Base-by-base conservation (phyloP, 345 rosid species). In the Eucalyptus globulus region DNA sequence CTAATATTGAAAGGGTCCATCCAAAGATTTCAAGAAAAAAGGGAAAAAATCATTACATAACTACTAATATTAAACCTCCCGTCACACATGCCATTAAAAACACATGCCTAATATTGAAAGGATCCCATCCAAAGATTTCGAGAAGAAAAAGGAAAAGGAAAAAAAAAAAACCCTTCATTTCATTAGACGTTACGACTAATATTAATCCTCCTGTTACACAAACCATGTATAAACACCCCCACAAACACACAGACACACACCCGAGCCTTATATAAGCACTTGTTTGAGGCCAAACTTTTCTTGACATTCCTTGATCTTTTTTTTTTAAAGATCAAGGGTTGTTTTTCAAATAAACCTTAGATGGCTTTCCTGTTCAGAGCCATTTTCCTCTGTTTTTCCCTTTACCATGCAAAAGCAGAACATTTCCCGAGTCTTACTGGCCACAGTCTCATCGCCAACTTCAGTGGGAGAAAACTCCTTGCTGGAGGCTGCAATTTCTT, bases 401-500 rank as follows among this genome's bases (percentile, higher is more conserved):
- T 89, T 40, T 37, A n/a, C 43, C 51, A 47, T 56, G 89, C 93
- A 81, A 88, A 91, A 72, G 92, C 87, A 17, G 89, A 58, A 34
- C 47, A 21, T 40, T 40, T 40, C n/a, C 86, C 86, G 43, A 87
- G 43, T 49, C 22, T 13, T 10, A 17, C 56, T 14, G n/a, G 34
- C 86, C 87, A 19, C 54, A 62, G 34, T 43, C 37, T 87, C 37
- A 86, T 27, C 67, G 81, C 47, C 54, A 54, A 11, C 88, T n/a
- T 44, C 50, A 50, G 44, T 13, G 87, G 49, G 34, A 91, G 95
- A 72, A 90, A 87, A 37, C 49, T 69, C 10, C 87, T 89, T 37
- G 90, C 88, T 45, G 60, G 93, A 4, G 90, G 88, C 43, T 95
- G 97, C 90, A 91, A 94, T 89, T 85, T 89, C 89, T 94, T 93